Conservation (phyloP, 345 rosid species). For the Eutrema heterophyllum region DNA sequence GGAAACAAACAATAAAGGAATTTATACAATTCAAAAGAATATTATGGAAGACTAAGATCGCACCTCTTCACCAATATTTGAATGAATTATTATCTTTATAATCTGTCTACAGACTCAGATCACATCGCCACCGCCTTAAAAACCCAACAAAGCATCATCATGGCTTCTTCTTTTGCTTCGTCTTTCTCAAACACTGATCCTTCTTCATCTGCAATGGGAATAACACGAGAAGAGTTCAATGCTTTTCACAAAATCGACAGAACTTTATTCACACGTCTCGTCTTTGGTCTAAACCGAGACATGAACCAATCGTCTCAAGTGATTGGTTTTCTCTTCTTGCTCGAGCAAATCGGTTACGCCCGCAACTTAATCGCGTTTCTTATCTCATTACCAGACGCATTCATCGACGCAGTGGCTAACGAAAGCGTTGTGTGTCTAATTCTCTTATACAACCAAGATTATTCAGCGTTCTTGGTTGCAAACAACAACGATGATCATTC, state of each 20-base stretch:
- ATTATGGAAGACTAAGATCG: not conserved
- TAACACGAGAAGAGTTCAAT: conserved; percentile 38
- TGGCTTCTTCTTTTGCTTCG: not conserved
- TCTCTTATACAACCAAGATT: conserved; percentile 15
- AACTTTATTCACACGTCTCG: conserved; percentile 38
- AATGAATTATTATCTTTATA: not conserved
- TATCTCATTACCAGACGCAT: conserved; percentile 22
- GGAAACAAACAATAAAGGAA: not conserved
- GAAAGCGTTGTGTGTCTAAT: conserved; percentile 42
- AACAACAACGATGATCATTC: not conserved
- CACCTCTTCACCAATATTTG: conserved; percentile 1
- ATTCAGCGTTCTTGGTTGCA: not conserved
- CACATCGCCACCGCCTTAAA: not conserved
- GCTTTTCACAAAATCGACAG: conserved; percentile 55
- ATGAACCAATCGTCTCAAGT: conserved; percentile 39
- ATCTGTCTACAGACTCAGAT: not conserved
- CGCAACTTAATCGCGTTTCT: conserved; percentile 23
- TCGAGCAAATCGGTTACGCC: conserved; percentile 35
- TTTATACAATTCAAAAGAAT: not conserved
- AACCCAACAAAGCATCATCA: not conserved
- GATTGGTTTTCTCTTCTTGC: conserved; percentile 47
- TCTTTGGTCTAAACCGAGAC: conserved; percentile 39
- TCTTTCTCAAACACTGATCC: not conserved
- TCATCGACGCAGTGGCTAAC: conserved; percentile 37
- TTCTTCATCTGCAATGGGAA: not conserved